Base-by-base conservation (phyloP, 129 eudicot species). In the Artemisia annua region DNA sequence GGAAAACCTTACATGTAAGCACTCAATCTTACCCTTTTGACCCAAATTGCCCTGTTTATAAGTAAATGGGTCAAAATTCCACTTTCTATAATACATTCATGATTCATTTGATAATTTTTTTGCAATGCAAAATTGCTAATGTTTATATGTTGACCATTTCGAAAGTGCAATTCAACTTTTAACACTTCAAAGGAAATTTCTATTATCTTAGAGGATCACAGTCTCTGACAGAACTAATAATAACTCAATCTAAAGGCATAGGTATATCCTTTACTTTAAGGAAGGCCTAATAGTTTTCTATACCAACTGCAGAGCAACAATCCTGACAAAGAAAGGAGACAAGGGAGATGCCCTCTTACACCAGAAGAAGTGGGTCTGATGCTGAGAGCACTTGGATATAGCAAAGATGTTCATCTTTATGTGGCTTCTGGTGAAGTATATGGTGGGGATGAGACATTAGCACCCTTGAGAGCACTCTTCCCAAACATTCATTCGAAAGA, bases 1-100 rank as follows among this genome's bases (percentile, higher is more conserved):
- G 97, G 97, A 91, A 88, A 84, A 91, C 97, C n/a, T 84, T 91
- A 77, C 97, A 91, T 84, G 97, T 91, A 84, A 85, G 86, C 62
- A 24, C 64, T 70, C 70, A 30, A n/a, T 60, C 58, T 76, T 32
- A 50, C 24, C 43, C 46, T 55, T 80, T 35, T 35, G 43, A 35
- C 43, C 43, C 43, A 35, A 35, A 35, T 6, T 35, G 43, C 9
- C 43, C 8, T 6, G 43, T 6, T 35, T 35, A 35, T 35, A 35
- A 35, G 43, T 35, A 35, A 35, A 35, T 6, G 43, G 9, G 43
- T 30, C 35, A 30, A 30, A 30, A 3, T 4, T 26, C 30, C 30
- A 2, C 26, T 24, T 24, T 24, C 26, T 24, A 24, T 24, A 24
- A 24, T 24, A 24, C 30, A 26, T 26, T 26, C 30, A 3, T 26